Evolutionary conservation across 2,329 filamentous ascomycete genomes (phyloP).

Genomic region (Raffaelea deltoideospora): DNA sequence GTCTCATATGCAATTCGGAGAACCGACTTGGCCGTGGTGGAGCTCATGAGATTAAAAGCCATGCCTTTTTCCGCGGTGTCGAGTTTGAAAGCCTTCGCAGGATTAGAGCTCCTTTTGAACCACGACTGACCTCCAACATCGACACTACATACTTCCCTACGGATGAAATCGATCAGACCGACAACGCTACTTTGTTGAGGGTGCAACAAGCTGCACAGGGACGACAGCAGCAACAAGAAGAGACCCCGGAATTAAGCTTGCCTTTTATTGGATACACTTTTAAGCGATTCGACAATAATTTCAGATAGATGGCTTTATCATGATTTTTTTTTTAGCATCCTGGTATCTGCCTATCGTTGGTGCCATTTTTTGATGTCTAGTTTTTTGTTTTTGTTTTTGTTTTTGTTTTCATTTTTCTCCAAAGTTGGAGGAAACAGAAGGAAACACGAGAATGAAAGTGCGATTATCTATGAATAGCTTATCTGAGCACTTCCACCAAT

Average conservation of each 20-base stretch:
- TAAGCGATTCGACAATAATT: slow-evolving; percentile 80
- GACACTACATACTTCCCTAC: slow-evolving; percentile 98
- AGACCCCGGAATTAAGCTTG: slow-evolving; percentile 86
- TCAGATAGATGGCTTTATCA: no score
- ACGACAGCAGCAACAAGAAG: slow-evolving; percentile 40
- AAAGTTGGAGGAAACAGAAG: no score
- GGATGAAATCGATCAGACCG: slow-evolving; percentile 94
- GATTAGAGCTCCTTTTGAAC: slow-evolving; percentile 92
- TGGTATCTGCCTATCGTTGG: not conserved
- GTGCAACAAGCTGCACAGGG: slow-evolving; percentile 61
- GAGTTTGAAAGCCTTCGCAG: slow-evolving; percentile 85
- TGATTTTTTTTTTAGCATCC: no score
- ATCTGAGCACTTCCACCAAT: no score
- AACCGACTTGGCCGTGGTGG: slow-evolving; percentile 79
- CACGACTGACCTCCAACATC: slow-evolving; percentile 79
- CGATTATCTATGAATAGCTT: no score
- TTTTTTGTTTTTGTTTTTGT: no score
- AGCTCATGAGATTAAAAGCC: slow-evolving; percentile 81
- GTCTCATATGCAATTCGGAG: slow-evolving; percentile 86
- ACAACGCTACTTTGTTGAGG: slow-evolving; percentile 76
- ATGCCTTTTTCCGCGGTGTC: slow-evolving; percentile 93
- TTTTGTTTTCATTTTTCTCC: no score
- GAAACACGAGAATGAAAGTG: no score
- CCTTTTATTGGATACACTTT: slow-evolving; percentile 96
- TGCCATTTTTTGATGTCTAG: no score